A percentile compares a stretch with the other conserved stretches of the same genome.
These are phyloP conservation scores for Pseudozyma sp. DNA, from an alignment of 1,284 basidiomycete genomes.

Conservation along the genomic window DNA sequence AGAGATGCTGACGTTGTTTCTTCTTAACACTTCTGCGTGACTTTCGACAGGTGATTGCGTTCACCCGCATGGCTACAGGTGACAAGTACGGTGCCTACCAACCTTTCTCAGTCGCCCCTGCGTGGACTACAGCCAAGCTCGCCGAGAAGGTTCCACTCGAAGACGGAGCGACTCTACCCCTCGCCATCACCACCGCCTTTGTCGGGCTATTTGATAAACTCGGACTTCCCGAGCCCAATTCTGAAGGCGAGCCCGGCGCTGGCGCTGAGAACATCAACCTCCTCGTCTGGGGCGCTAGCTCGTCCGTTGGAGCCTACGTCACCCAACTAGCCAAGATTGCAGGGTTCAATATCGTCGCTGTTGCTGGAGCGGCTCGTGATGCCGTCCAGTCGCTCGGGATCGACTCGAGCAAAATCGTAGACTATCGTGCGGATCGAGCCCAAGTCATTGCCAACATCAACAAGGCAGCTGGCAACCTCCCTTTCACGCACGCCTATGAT, in stretches of 20 bases:
- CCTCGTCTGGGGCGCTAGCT: constrained; percentile 68
- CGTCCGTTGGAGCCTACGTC: constrained; percentile 68
- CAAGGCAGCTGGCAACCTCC: constrained; percentile 20
- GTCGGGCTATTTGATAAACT: constrained; percentile 66
- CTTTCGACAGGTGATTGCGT: constrained; percentile 39
- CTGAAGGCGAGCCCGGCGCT: constrained; percentile 19
- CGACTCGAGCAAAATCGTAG: constrained; percentile 20
- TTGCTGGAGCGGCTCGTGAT: constrained; percentile 46
- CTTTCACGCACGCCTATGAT: constrained; percentile 58
- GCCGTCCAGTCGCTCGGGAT: constrained; percentile 17
- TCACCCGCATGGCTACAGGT: constrained; percentile 56
- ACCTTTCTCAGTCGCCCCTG: constrained; percentile 55
- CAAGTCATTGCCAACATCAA: constrained; percentile 44
- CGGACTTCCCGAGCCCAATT: constrained; percentile 33
- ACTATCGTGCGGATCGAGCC: constrained; percentile 47
- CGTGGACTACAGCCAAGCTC: constrained; percentile 52
- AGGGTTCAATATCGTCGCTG: constrained; percentile 65
- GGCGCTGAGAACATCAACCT: constrained; percentile 39
- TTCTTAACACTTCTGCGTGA: no score
- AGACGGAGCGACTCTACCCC: constrained; percentile 67
- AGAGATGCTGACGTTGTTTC: no score
- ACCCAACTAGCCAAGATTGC: constrained; percentile 67
- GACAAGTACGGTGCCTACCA: constrained; percentile 66
- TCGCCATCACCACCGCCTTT: constrained; percentile 68
- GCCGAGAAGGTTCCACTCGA: constrained; percentile 62